Evolutionary conservation across 2,329 filamentous ascomycete species (phyloP).

Genomic region (Monilinia laxa): DNA sequence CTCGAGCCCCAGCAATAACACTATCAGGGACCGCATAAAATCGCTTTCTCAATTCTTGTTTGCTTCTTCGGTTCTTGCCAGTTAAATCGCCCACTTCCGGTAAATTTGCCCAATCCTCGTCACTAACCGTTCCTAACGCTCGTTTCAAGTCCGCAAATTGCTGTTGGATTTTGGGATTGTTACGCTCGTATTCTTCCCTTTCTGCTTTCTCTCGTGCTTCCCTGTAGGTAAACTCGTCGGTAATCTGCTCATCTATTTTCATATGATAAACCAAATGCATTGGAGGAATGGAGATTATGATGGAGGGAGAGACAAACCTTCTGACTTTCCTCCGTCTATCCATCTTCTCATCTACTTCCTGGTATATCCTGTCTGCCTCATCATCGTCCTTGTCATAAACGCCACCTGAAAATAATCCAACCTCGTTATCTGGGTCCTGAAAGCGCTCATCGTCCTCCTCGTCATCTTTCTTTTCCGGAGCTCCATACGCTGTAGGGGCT

Average conservation of each 20-base stretch:
- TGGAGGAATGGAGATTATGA: constrained; percentile 39
- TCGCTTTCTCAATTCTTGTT: constrained; percentile 76
- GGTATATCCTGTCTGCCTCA: constrained; percentile 94
- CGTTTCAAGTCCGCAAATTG: constrained; percentile 97
- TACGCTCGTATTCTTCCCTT: constrained; percentile 90
- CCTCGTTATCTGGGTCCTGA: constrained; percentile 96
- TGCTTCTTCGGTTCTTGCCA: constrained; percentile 83
- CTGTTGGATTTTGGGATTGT: constrained; percentile 97
- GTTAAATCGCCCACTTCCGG: constrained; percentile 97
- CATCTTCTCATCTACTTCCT: constrained; percentile 96
- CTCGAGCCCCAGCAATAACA: constrained; percentile 82
- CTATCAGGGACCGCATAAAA: constrained; percentile 98
- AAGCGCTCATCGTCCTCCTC: constrained; percentile 78
- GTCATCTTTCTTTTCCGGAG: constrained; percentile 53
- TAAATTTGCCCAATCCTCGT: constrained; percentile 94
- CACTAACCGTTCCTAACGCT: constrained; percentile 80
- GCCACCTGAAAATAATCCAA: constrained; percentile 90
- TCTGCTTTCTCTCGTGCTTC: constrained; percentile 92
- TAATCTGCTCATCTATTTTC: constrained; percentile 70
- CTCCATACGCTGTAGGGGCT: constrained; percentile 72
- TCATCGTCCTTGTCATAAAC: constrained; percentile 98
- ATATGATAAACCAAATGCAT: constrained; percentile 65
- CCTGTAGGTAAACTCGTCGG: constrained; percentile 72
- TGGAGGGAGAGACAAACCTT: constrained; percentile 64
- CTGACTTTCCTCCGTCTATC: constrained; percentile 80